These are phyloP conservation scores for Yarrowia bubula DNA, from an alignment of 805 yeast species.

Conservation along the genomic window DNA sequence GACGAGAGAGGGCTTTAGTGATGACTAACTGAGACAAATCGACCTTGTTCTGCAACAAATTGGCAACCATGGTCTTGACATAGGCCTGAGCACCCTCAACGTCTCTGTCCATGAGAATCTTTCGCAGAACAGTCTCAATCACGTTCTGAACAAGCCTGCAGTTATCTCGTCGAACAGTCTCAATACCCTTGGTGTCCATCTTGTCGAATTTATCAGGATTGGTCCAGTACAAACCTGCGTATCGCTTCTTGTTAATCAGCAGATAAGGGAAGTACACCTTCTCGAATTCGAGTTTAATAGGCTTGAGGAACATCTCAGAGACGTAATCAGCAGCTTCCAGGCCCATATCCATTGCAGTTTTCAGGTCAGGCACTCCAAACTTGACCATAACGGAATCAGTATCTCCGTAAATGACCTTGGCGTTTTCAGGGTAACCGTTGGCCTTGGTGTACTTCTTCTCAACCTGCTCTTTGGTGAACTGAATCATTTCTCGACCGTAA, in stretches of 20 bases:
- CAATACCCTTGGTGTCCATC: constrained; percentile 98
- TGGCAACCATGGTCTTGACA: constrained; percentile 86
- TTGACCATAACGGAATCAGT: constrained; percentile 99
- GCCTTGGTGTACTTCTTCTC: constrained; percentile 73
- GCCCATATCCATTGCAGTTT: constrained; percentile 85
- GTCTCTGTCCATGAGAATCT: constrained; percentile 81
- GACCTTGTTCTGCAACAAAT: constrained; percentile 82
- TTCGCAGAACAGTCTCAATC: constrained; percentile 82
- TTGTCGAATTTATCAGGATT: constrained; percentile 87
- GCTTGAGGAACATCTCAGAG: constrained; percentile 71
- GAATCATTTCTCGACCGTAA: constrained; percentile 96
- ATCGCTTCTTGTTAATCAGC: constrained; percentile 90
- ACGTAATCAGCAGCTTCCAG: constrained; percentile 91
- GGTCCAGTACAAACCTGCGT: constrained; percentile 97
- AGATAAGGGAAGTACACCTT: constrained; percentile 94
- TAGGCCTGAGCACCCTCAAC: constrained; percentile 79
- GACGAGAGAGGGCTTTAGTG: constrained; percentile 83
- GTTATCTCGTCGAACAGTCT: constrained; percentile 96
- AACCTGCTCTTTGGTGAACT: constrained; percentile 81
- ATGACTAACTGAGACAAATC: constrained; percentile 93
- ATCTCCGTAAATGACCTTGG: constrained; percentile 95
- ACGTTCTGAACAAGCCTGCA: constrained; percentile 94
- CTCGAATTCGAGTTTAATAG: constrained; percentile 93
- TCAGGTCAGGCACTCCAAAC: constrained; percentile 79
- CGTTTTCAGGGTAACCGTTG: constrained; percentile 81